Base-by-base conservation (phyloP, 768 basidiomycete genomes). In the Antrodiella citrinella region DNA sequence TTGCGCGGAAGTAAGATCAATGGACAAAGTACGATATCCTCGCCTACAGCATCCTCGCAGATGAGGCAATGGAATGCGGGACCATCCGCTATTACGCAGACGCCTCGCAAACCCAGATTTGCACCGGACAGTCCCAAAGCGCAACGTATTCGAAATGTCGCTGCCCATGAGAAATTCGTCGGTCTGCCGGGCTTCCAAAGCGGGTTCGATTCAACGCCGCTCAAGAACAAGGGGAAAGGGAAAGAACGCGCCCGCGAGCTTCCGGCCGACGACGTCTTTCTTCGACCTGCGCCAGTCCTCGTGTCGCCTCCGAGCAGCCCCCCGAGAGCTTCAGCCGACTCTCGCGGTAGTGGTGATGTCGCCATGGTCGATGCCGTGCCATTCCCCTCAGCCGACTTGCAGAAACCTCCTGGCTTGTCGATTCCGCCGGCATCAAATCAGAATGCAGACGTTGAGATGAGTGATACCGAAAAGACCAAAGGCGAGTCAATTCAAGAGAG, bases 1-100 rank as follows among this genome's bases (percentile, higher is more conserved):
- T 60, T 66, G n/a, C 73, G 72, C n/a, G 57, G 72, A 21, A 77
- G 70, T 55, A 73, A 63, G 51, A 55, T 60, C 3, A 49, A 53
- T 4, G 65, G 60, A 44, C 73, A 74, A 7, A 53, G 60, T 23
- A 69, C 72, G 21, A 54, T 69, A 4, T 68, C 73, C 22, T 64
- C 68, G 26, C 73, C 72, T 51, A 70, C 69, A 46, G 18, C 55
- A 56, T 51, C 51, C 26, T 46, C 47, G 10, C 53, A 52, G 7
- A 59, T 61, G 22, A 35, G 15, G 30, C 7, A 7, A 15, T 35
- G 30, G 30, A 35, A 7, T 15, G 15, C 7, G 7, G 63, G 62
- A 12, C 64, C 66, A 23, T 67, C 63, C 49, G 61, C 51, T 26
- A 20, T 57, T 40, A 47, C 49, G 3, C 65, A 70, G 51, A 75